Percentiles rank a stretch among this genome's conserved stretches.
These are phyloP conservation scores for Lathyrus sativus DNA, from an alignment of 306 rosid genomes.

Conservation along the genomic window DNA sequence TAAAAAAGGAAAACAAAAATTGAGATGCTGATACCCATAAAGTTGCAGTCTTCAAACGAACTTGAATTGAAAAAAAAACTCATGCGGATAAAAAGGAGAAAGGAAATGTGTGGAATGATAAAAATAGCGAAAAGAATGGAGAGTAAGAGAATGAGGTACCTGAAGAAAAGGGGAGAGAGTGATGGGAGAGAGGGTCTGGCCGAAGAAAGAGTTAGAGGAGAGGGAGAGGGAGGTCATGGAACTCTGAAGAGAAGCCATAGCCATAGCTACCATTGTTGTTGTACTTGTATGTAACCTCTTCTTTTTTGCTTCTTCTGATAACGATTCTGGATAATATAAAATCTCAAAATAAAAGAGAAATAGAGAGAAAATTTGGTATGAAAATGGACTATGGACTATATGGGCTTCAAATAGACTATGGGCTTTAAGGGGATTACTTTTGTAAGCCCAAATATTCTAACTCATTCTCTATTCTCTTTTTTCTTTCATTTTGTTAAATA, in stretches of 20 bases:
- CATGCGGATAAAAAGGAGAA: too few species aligned
- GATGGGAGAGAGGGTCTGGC: constrained; percentile 75
- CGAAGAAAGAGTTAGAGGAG: constrained; percentile 79
- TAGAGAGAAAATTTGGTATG: not conserved
- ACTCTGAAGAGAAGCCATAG: constrained; percentile 89
- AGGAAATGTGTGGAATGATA: too few species aligned
- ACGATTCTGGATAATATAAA: constrained; percentile 51
- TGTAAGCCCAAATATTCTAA: constrained; percentile 2
- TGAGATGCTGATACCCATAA: not conserved
- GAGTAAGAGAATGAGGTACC: constrained; percentile 41
- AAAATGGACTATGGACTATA: not conserved
- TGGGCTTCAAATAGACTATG: not conserved
- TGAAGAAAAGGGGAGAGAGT: constrained; percentile 54
- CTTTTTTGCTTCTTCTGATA: constrained; percentile 29
- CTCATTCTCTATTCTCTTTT: too few species aligned
- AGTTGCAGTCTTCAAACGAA: not conserved
- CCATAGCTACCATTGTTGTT: constrained; percentile 81
- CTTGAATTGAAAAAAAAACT: not conserved
- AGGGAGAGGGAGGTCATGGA: constrained; percentile 75
- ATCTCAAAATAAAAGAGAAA: not conserved
- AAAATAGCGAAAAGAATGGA: not conserved
- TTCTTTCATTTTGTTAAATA: too few species aligned
- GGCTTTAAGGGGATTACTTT: not conserved
- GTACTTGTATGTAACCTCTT: constrained; percentile 42
- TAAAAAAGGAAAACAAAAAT: not conserved